Evolutionary conservation across 2,329 filamentous ascomycete genomes (phyloP), one percentile per base, ranked within the genome.

Genomic region (Aspergillus unguis): DNA sequence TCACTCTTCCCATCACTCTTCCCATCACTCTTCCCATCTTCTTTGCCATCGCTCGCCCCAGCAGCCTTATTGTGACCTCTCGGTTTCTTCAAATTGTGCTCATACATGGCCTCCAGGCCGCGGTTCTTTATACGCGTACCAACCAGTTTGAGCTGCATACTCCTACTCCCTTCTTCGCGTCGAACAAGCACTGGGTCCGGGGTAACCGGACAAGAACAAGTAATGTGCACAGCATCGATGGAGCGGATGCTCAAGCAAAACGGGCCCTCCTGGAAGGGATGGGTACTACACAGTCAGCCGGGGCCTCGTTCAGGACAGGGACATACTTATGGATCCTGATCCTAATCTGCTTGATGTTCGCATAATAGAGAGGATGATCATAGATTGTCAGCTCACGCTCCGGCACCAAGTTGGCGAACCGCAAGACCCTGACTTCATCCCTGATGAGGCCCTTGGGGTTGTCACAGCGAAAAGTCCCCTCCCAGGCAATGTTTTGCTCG

Each of bases 161-260:
- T 25, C 36, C 5, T 10, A 25, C 2, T 25, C 36, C 36, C 11
- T 33, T 33, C 31, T 47, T n/a, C n/a, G n/a, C n/a, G n/a, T n/a
- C n/a, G n/a, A n/a, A n/a, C n/a, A 54, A 62, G 1, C 58, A 71
- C 27, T 5, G 26, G 11, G 32, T 50, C 40, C 3, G 2, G 10
- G 1, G 36, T 32, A 6, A 28, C 17, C 10, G 37, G 37, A 36
- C 51, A 53, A 5, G 23, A 25, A 28, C 45, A 53, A 5, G 41
- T 9, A 6, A 53, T 41, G n/a, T 40, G 48, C 27, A 53, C 51
- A 10, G 7, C 51, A 11, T 32, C 45, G 35, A 53, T 49, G 11
- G 38, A 36, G 25, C 27, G 23, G 6, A 53, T 42, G 11, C 41
- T 53, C 25, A 53, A 4, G 25, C 32, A 45, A 8, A 53, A 53